Percentiles rank a stretch among this genome's conserved stretches.
Conservation (phyloP, 106 monocot species). For the Dendrobium chrysotoxum region DNA sequence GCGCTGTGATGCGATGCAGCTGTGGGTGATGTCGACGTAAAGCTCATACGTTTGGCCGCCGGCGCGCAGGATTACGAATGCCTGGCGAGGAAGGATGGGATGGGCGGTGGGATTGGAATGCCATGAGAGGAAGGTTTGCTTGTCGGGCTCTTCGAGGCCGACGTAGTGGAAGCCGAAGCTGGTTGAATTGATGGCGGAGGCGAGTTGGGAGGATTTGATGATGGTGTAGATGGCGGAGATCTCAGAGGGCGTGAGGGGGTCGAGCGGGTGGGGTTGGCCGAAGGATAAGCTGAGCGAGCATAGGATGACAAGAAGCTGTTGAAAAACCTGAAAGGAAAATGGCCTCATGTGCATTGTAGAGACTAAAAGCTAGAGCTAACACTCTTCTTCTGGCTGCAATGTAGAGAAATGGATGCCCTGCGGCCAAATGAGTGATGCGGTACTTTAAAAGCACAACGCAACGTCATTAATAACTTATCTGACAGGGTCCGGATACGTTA, state of each 20-base stretch:
- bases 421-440: too few species aligned
- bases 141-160: conserved; percentile 68
- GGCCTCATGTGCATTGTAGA: too few species aligned
- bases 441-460: too few species aligned
- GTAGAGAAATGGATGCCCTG: too few species aligned
- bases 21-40: conserved; percentile 25
- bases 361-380: too few species aligned
- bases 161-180: conserved; percentile 57
- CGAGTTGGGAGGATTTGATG: conserved; percentile 22
- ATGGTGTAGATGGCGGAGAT: conserved; percentile 21
- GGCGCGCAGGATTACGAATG: conserved; percentile 42
- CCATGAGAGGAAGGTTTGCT: conserved; percentile 33
- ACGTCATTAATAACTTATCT: too few species aligned
- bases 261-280: conserved; percentile 30
- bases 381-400: too few species aligned
- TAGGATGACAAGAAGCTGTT: neutral
- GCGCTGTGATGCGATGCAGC: conserved; percentile 17
- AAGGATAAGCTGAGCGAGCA: neutral
- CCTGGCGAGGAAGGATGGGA: conserved; percentile 24
- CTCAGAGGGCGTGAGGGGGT: conserved; percentile 47
- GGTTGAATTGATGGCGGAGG: conserved; percentile 1
- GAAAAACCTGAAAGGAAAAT: neutral
- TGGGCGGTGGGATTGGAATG: neutral
- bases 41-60: conserved; percentile 32
- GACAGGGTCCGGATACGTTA: too few species aligned